These are phyloP conservation scores for Arabis alpina DNA, from an alignment of 345 rosid genomes.

Conservation along the genomic window DNA sequence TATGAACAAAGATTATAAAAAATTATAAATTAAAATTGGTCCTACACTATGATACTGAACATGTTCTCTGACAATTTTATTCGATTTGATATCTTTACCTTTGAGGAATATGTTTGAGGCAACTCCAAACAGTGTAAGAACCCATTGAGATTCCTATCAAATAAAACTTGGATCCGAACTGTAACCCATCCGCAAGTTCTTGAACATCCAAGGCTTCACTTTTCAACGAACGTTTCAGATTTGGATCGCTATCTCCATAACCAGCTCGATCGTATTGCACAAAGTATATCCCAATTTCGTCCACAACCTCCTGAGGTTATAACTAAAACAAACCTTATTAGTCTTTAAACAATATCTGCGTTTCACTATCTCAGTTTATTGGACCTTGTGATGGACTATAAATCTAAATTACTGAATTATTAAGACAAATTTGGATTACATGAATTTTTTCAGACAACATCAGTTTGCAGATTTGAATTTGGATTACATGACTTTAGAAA, in stretches of 20 bases:
- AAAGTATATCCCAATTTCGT: slow-evolving; percentile 69
- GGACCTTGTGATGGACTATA: neutral
- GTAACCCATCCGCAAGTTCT: slow-evolving; percentile 77
- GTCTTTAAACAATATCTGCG: neutral
- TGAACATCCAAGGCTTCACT: slow-evolving; percentile 80
- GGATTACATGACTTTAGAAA: neutral
- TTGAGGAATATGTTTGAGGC: slow-evolving; percentile 83
- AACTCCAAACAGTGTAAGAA: slow-evolving; percentile 86
- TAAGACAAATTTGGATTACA: no score
- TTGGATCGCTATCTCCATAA: slow-evolving; percentile 85
- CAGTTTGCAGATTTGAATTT: neutral
- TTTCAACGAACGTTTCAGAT: slow-evolving; percentile 66
- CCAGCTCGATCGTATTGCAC: slow-evolving; percentile 86
- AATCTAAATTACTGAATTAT: neutral
- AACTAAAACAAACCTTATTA: slow-evolving; percentile 42
- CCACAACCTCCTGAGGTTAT: slow-evolving; percentile 71
- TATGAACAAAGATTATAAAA: no score
- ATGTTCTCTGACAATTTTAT: neutral
- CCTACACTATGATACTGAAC: no score
- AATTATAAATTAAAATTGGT: no score
- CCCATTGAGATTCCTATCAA: slow-evolving; percentile 91
- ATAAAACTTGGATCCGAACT: slow-evolving; percentile 69
- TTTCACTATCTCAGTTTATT: neutral
- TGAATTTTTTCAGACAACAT: no score
- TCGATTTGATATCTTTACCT: slow-evolving; percentile 50